Evolutionary conservation across 352 stramenopile genomes (phyloP).

Genomic region (Phytophthora macrochlamydospora): DNA sequence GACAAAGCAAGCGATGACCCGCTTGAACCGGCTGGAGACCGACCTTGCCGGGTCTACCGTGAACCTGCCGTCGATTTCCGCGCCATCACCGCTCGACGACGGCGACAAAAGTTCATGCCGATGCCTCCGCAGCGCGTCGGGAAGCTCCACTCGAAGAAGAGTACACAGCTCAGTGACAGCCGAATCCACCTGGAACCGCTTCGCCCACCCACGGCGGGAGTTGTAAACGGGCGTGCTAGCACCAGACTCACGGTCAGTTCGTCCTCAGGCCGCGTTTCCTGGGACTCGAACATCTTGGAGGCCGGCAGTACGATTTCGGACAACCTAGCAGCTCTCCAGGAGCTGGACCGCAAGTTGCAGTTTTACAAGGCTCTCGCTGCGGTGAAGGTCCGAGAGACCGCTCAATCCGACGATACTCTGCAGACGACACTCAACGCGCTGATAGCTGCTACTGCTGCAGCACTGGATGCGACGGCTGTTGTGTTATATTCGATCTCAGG

Average conservation of each 20-base stretch:
- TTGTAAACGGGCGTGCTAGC: conserved; percentile 13
- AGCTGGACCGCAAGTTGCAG: conserved; percentile 51
- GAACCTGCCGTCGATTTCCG: conserved; percentile 61
- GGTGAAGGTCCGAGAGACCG: conserved; percentile 54
- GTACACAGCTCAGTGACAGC: conserved; percentile 49
- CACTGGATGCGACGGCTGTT: conserved; percentile 50
- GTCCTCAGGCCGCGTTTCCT: conserved; percentile 46
- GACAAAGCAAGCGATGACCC: conserved; percentile 19
- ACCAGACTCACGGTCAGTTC: conserved; percentile 40
- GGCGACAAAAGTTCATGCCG: conserved; percentile 44
- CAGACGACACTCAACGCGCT: conserved; percentile 52
- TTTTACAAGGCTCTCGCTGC: conserved; percentile 66
- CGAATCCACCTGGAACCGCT: conserved; percentile 72
- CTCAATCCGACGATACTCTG: conserved; percentile 44
- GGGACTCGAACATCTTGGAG: conserved; percentile 47
- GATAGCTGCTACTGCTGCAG: conserved; percentile 39
- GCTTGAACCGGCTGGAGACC: conserved; percentile 18
- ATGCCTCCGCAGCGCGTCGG: conserved; percentile 55
- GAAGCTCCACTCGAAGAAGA: conserved; percentile 61
- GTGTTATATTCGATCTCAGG: conserved; percentile 65
- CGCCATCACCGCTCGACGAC: conserved; percentile 22
- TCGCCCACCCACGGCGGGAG: conserved; percentile 41
- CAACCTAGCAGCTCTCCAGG: conserved; percentile 36
- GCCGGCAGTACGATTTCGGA: conserved; percentile 42
- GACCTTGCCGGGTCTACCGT: conserved; percentile 20